Evolutionary conservation across 2,329 filamentous ascomycete genomes (phyloP).

Genomic region (Gnomoniopsis smithogilvyi): DNA sequence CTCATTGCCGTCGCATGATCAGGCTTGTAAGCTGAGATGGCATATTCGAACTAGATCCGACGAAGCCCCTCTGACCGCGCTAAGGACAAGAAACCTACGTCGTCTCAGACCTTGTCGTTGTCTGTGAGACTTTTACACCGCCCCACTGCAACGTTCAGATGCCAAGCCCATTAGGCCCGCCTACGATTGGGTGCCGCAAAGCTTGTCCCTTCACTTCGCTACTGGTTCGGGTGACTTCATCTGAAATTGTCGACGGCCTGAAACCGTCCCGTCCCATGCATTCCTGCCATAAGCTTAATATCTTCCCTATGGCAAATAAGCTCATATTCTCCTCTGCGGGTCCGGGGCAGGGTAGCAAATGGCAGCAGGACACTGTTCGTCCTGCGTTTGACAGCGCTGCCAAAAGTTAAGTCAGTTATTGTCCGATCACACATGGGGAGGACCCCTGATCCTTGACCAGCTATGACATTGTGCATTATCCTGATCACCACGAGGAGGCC

Average conservation of each 20-base stretch:
- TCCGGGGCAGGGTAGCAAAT: not conserved
- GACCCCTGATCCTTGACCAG: slow-evolving; percentile 3
- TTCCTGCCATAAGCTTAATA: slow-evolving; percentile 6
- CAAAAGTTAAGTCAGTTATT: not conserved
- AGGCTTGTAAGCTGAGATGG: slow-evolving; percentile 8
- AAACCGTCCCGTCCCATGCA: not conserved
- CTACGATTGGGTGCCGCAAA: slow-evolving; percentile 1
- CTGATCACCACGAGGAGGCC: not conserved
- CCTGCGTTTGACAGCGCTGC: not conserved
- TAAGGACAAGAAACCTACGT: slow-evolving; percentile 14
- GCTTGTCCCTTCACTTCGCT: not conserved
- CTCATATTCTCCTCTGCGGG: not conserved
- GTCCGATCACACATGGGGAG: not conserved
- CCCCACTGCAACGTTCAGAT: slow-evolving; percentile 19
- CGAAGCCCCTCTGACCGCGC: slow-evolving; percentile 6
- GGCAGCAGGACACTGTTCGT: not conserved
- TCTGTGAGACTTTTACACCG: slow-evolving; percentile 27
- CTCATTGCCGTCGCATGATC: slow-evolving; percentile 1
- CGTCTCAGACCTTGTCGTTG: slow-evolving; percentile 27
- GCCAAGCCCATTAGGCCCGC: slow-evolving; percentile 34
- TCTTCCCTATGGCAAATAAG: not conserved
- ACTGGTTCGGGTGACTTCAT: slow-evolving; percentile 1
- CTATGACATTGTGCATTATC: slow-evolving; percentile 1
- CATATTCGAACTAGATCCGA: slow-evolving; percentile 2
- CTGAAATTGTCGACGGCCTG: slow-evolving; percentile 10